Evolutionary conservation across 2,329 filamentous ascomycete species (phyloP), one percentile per base, ranked within the genome.

Genomic region (Colletotrichum tamarilloi): DNA sequence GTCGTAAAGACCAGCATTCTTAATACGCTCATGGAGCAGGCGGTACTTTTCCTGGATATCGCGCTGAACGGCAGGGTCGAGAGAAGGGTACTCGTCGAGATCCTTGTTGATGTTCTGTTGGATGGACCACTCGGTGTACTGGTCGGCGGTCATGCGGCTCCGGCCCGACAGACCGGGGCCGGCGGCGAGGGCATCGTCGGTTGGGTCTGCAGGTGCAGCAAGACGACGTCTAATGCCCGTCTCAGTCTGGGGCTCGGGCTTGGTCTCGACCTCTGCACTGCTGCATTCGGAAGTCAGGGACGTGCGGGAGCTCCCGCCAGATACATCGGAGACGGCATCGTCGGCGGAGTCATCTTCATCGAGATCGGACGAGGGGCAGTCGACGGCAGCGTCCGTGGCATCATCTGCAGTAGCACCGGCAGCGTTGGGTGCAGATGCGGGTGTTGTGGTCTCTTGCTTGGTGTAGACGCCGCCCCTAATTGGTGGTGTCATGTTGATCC

Each of bases 401-500:
- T 65, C 59, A 30, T 66, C 58, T 64, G 60, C 56, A 62, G 59
- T 8, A 52, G 19, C 53, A 59, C 32, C 46, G 24, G 14, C 49
- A 14, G 26, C 55, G 38, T 65, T 46, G 26, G 30, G 35, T 63
- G 60, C 42, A 24, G 42, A 52, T 64, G 57, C 63, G 62, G 60
- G 60, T n/a, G 74, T 60, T n/a, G 63, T 42, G 38, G 38, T 64
- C 22, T 73, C 60, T 55, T 76, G 76, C 38, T 76, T 76, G 75
- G 78, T 79, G 76, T 79, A 85, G 77, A 86, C 77, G 57, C 86
- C 85, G 53, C 87, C 85, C 78, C 87, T 85, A 73, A 92, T 91
- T 75, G 90, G 90, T 68, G 90, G 90, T 76, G 86, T 87, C 76
- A 87, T 84, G 81, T 90, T 91, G 73, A 82, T 81, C 90, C 90